Conservation (phyloP, 2,329 filamentous ascomycete species). For the Diplodia scrobiculata region DNA sequence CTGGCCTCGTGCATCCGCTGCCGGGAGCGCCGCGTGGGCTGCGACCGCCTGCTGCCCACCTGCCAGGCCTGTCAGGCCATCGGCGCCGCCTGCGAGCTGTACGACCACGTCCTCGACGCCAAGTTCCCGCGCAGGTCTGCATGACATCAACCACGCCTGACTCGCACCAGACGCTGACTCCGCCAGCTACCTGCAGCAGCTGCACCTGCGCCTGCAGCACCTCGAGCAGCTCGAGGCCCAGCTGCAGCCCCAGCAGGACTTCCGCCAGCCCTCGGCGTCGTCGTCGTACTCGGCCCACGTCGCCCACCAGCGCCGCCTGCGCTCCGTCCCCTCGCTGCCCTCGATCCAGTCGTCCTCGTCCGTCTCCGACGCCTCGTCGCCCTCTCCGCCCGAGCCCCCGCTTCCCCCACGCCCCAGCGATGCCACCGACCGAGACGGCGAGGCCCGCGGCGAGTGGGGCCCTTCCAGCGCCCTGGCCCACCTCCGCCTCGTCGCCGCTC, state of each 20-base stretch:
- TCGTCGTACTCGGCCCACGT: not conserved
- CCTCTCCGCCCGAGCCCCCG: not conserved
- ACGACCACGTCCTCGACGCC: slow-evolving; percentile 26
- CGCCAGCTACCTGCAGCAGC: slow-evolving; percentile 25
- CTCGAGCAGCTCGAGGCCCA: slow-evolving; percentile 21
- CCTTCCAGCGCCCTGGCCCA: slow-evolving; percentile 23
- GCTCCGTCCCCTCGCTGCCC: slow-evolving; percentile 14
- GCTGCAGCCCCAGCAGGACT: not conserved
- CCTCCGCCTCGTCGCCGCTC: slow-evolving; percentile 21
- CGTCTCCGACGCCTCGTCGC: slow-evolving; percentile 13
- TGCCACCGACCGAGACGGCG: not conserved
- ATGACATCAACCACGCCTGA: slow-evolving; percentile 5
- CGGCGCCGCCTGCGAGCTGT: slow-evolving; percentile 25
- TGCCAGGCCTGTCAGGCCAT: slow-evolving; percentile 27
- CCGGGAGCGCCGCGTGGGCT: slow-evolving; percentile 28
- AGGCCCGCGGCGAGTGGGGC: slow-evolving; percentile 23
- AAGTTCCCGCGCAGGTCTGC: slow-evolving; percentile 27
- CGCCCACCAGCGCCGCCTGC: slow-evolving; percentile 19
- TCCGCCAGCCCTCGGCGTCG: not conserved
- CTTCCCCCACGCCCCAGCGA: not conserved
- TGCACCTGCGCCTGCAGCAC: slow-evolving; percentile 25
- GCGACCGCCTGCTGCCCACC: slow-evolving; percentile 28
- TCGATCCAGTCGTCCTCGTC: slow-evolving; percentile 10
- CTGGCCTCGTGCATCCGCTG: slow-evolving; percentile 30
- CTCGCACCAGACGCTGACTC: not conserved